These are phyloP conservation scores for Tephrocybe sp. DNA, from an alignment of 768 basidiomycete genomes.

Conservation along the genomic window DNA sequence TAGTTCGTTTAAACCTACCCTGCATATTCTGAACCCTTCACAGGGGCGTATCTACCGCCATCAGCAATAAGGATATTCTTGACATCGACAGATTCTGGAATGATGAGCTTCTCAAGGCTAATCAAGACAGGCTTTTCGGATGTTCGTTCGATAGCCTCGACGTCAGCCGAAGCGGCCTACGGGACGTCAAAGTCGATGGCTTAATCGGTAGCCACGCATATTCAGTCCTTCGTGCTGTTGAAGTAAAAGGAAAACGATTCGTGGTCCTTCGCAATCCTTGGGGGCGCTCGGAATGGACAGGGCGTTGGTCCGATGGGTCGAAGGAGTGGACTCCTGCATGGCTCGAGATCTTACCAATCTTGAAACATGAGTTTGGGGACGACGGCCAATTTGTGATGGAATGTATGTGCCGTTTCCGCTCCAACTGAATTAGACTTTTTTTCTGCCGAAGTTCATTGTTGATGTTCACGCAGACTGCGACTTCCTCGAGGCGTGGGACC, in stretches of 20 bases:
- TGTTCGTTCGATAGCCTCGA: conserved; percentile 43
- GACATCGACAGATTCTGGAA: conserved; percentile 52
- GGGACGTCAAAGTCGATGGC: conserved; percentile 27
- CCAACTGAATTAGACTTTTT: neutral
- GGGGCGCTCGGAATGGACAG: conserved; percentile 42
- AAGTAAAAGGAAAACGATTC: conserved; percentile 40
- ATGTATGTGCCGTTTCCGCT: conserved; percentile 20
- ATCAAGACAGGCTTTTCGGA: conserved; percentile 52
- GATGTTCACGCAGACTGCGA: conserved; percentile 48
- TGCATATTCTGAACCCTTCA: neutral
- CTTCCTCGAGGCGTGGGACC: conserved; percentile 45
- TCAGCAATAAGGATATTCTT: conserved; percentile 50
- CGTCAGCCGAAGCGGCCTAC: conserved; percentile 24
- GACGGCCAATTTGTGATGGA: conserved; percentile 48
- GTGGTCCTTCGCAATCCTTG: conserved; percentile 46
- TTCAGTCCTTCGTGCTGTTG: conserved; percentile 40
- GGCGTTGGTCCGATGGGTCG: conserved; percentile 41
- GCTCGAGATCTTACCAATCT: conserved; percentile 32
- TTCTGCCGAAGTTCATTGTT: neutral
- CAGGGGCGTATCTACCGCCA: conserved; percentile 45
- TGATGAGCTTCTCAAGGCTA: conserved; percentile 50
- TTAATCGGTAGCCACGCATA: conserved; percentile 41
- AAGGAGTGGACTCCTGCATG: conserved; percentile 44
- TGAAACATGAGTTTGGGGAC: conserved; percentile 38
- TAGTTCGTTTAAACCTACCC: neutral